Evolutionary conservation across 768 basidiomycete species (phyloP).

Genomic region (Podaxis sp.): DNA sequence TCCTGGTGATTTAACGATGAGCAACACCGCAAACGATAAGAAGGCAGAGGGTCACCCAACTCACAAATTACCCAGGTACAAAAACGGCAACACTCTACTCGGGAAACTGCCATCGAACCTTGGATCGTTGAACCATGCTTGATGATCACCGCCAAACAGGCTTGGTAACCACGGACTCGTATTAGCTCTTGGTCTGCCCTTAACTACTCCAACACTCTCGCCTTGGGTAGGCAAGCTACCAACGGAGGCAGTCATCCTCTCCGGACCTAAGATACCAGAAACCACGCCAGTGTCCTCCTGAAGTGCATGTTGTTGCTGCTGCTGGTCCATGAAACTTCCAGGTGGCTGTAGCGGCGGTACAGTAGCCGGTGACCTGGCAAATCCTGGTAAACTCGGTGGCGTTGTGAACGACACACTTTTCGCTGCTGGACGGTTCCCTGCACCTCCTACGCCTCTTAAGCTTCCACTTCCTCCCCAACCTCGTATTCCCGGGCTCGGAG

Average conservation of each 20-base stretch:
- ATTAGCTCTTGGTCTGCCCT: conserved; percentile 62
- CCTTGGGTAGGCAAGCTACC: neutral
- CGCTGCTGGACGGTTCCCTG: conserved; percentile 35
- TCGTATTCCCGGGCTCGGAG: neutral
- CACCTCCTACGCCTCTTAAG: conserved; percentile 16
- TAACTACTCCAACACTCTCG: conserved; percentile 16
- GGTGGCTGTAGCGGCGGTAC: conserved; percentile 8
- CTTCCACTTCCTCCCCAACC: conserved; percentile 13
- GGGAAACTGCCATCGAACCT: conserved; percentile 96
- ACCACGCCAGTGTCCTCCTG: neutral
- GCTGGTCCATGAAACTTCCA: neutral
- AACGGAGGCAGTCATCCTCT: conserved; percentile 1
- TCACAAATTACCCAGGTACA: conserved; percentile 93
- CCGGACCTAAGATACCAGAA: neutral
- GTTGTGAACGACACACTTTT: conserved; percentile 48
- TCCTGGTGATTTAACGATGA: conserved; percentile 38
- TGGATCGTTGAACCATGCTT: conserved; percentile 92
- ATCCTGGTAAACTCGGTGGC: conserved; percentile 16
- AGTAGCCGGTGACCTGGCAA: conserved; percentile 11
- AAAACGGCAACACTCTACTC: conserved; percentile 84
- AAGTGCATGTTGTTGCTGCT: neutral
- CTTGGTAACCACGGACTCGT: conserved; percentile 65
- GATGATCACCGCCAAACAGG: conserved; percentile 62
- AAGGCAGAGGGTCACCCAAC: conserved; percentile 29
- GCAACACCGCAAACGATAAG: neutral